Evolutionary conservation across 164 flowering plant species (phyloP).

Genomic region (Piper betle): DNA sequence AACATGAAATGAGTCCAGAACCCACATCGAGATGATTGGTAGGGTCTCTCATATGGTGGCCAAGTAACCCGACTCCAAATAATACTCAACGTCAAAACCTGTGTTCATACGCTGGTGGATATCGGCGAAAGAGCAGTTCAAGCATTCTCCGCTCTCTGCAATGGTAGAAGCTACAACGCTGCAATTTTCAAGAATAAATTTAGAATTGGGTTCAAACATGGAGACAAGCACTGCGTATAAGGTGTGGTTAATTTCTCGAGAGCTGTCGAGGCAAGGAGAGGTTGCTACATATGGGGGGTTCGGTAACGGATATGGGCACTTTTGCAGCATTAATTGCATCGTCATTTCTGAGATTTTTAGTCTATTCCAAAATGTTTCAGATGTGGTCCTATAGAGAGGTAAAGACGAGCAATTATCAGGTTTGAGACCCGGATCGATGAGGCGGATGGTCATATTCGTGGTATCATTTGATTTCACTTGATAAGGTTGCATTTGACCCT

Average conservation of each 20-base stretch:
- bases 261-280: conserved; percentile 3
- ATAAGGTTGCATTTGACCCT: no score
- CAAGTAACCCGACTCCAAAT: no score
- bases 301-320: background rate
- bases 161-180: no score
- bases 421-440: conserved; percentile 1
- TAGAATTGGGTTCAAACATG: no score
- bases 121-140: background rate
- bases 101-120: no score
- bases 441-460: background rate
- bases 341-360: no score
- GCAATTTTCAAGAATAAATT: background rate
- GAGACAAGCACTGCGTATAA: no score
- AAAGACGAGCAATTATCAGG: no score
- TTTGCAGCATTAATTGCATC: background rate
- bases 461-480: conserved; percentile 1
- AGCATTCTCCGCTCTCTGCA: no score
- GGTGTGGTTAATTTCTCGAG: background rate
- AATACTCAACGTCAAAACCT: background rate
- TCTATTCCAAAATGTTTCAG: background rate
- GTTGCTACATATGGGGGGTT: background rate
- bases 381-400: background rate
- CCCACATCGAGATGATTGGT: no score
- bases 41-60: no score
- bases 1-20: no score